Evolutionary conservation across 345 rosid genomes (phyloP), one percentile per base, ranked within the genome.

Genomic region (Aquilaria malaccensis): DNA sequence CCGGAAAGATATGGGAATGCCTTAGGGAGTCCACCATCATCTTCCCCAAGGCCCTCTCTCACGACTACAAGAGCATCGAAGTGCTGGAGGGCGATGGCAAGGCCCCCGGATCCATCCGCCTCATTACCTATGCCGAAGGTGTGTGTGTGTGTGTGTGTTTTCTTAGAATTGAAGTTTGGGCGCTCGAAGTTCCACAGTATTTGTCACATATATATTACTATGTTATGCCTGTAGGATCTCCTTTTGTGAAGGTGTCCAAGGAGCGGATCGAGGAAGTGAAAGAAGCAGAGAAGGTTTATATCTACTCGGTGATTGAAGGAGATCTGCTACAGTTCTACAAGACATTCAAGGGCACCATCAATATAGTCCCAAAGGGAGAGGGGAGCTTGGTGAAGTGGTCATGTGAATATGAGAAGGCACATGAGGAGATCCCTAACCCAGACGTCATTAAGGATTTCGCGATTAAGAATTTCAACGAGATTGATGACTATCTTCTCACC

Each of bases 81-180:
- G 84, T 89, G 33, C 83, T 89, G 1, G 78, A 87, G 59, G 97
- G 98, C 12, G 97, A 93, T 59, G 98, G 96, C 58, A 87, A 84
- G 74, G 70, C 80, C 41, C 73, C 84, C 33, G 94, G 97, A 65
- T 81, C 98, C 11, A 56, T 89, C 61, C 95, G 95, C 50, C 84
- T 76, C 75, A 50, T 92, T 41, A 81, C 66, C 6, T 92, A 89
- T 37, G 86, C 72, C 49, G 95, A 89, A 45, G 96, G 91, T 85
- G 60, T 45, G 2, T n/a, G 15, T 15, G 15, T 15, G 15, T 15
- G 15, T 15, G 13, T 32, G 46, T 4, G n/a, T 11, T 11, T 51
- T 10, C 15, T 13, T 11, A 22, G 22, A 22, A 22, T 22, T 22
- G 22, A 22, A 22, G 22, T 22, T 22, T 22, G 22, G 22, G 22